Percentiles rank a stretch among this genome's conserved stretches.
Conservation (phyloP, 257 asterid genomes). For the Solanum verrucosum region DNA sequence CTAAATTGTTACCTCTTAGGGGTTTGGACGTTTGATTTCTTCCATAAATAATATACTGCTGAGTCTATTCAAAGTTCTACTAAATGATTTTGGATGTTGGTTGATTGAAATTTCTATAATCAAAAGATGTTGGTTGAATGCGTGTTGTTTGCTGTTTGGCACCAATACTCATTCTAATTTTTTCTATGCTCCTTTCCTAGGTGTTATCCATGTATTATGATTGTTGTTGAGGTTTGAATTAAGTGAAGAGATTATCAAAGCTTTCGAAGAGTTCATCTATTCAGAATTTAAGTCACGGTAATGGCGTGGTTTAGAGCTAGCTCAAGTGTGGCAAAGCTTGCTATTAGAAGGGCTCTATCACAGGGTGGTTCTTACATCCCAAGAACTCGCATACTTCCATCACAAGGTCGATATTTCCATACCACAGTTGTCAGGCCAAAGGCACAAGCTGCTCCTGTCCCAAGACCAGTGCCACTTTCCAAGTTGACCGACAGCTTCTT, state of each 20-base stretch:
- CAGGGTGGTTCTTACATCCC: constrained; percentile 10
- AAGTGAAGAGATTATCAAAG: not conserved
- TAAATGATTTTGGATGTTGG: not conserved
- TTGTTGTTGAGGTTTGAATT: constrained; percentile 2
- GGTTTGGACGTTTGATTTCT: not conserved
- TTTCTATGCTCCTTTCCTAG: not conserved
- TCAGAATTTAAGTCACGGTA: not conserved
- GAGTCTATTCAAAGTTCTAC: not conserved
- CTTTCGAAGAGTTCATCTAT: not conserved
- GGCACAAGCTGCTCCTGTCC: constrained; percentile 23
- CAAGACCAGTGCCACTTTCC: constrained; percentile 24
- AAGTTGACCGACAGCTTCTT: constrained; percentile 24
- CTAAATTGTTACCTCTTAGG: not conserved
- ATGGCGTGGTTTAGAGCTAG: constrained; percentile 27
- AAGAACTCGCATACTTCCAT: constrained; percentile 8
- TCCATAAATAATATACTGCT: not conserved
- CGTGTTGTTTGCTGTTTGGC: not conserved
- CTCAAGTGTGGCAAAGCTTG: constrained; percentile 21
- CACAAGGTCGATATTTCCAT: constrained; percentile 9
- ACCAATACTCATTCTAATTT: not conserved
- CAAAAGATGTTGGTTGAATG: not conserved
- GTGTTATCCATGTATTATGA: not conserved
- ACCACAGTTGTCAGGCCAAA: constrained; percentile 9
- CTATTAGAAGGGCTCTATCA: constrained; percentile 16
- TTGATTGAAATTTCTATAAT: not conserved